These are phyloP conservation scores for Stylonectria norvegica DNA, from an alignment of 2,329 filamentous ascomycete genomes.

Conservation along the genomic window DNA sequence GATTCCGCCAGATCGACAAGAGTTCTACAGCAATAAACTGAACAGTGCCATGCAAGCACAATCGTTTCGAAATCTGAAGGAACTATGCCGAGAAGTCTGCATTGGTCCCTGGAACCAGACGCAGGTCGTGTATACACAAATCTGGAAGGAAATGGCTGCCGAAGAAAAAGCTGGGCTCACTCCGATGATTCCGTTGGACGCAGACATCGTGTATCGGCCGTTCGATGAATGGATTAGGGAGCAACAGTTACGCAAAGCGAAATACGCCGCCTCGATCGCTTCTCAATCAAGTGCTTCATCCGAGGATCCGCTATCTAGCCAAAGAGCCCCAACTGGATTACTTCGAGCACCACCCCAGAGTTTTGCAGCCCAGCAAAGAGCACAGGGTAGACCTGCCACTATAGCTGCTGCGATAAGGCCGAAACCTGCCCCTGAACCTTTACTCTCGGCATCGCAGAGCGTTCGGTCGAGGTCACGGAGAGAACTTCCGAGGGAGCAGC, in stretches of 20 bases:
- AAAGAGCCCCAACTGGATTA: conserved; percentile 40
- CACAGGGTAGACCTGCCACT: conserved; percentile 47
- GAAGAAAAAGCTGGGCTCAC: conserved; percentile 65
- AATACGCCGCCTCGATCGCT: conserved; percentile 29
- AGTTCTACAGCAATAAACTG: conserved; percentile 53
- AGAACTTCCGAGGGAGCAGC: too few relatives aligned
- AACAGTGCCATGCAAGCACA: conserved; percentile 42
- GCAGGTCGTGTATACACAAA: conserved; percentile 50
- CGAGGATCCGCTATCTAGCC: conserved; percentile 35
- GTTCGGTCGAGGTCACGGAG: conserved; percentile 27
- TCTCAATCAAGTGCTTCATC: conserved; percentile 25
- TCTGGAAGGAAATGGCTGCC: conserved; percentile 65
- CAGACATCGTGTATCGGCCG: conserved; percentile 61
- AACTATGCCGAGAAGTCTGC: conserved; percentile 56
- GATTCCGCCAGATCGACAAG: conserved; percentile 52
- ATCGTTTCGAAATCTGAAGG: conserved; percentile 51
- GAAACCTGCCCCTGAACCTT: conserved; percentile 23
- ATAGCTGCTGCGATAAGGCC: conserved; percentile 22
- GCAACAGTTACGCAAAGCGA: conserved; percentile 40
- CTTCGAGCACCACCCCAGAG: conserved; percentile 58
- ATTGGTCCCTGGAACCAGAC: conserved; percentile 53
- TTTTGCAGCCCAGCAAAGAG: conserved; percentile 63
- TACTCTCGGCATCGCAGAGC: conserved; percentile 28
- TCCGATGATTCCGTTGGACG: conserved; percentile 58
- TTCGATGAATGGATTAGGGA: conserved; percentile 60